These are phyloP conservation scores for Musa beccarii DNA, from an alignment of 176 grass and related monocot species.

Conservation along the genomic window DNA sequence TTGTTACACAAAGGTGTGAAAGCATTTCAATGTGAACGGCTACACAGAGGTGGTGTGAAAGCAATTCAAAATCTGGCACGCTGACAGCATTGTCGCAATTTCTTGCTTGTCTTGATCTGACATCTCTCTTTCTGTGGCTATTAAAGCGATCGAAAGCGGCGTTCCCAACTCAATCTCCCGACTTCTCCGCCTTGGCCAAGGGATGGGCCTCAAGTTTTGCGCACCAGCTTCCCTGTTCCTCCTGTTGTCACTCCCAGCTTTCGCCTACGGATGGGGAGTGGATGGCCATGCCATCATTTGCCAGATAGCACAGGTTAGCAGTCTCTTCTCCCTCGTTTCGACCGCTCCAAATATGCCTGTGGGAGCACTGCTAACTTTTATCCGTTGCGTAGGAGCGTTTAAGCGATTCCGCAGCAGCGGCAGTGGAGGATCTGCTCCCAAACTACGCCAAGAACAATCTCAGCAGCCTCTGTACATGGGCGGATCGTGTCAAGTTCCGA, in stretches of 20 bases:
- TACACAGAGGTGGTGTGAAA: background rate
- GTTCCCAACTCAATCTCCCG: background rate
- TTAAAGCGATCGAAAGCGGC: background rate
- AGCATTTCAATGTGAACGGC: too few species aligned
- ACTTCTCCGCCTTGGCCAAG: background rate
- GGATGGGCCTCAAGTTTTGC: background rate
- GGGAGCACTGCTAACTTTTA: background rate
- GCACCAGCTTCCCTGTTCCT: background rate
- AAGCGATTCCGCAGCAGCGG: constrained; percentile 27
- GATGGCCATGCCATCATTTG: constrained; percentile 47
- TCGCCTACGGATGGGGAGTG: constrained; percentile 36
- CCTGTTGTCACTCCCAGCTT: constrained; percentile 21
- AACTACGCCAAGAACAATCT: constrained; percentile 34
- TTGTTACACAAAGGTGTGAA: too few species aligned
- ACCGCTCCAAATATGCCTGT: background rate
- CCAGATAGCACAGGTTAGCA: constrained; percentile 44
- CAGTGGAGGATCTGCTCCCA: constrained; percentile 45
- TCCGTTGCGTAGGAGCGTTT: background rate
- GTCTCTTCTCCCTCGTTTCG: background rate
- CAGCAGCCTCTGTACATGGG: constrained; percentile 53
- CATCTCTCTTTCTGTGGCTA: background rate
- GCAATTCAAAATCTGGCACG: background rate
- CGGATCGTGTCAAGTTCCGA: constrained; percentile 38
- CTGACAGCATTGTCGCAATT: background rate
- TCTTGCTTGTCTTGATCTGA: background rate